Evolutionary conservation across 2,329 filamentous ascomycete genomes (phyloP), one percentile per base, ranked within the genome.

Genomic region (Botryotinia globosa): DNA sequence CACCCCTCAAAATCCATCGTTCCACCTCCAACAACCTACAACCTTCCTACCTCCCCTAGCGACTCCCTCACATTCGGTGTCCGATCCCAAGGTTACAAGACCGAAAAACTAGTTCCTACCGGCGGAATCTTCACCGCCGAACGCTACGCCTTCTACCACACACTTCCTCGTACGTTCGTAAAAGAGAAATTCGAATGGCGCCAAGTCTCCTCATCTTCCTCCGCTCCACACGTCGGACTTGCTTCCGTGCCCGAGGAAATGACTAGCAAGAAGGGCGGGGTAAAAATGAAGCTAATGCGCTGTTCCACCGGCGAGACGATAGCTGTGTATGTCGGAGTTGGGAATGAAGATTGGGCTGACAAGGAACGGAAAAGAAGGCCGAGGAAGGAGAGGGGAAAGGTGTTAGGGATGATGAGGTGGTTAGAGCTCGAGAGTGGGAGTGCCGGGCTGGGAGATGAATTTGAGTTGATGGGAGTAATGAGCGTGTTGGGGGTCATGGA

Each of bases 151-250:
- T 78, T 79, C 65, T 75, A 71, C 44, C 74, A 78, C 59, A 78
- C 77, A 3, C 65, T 77, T 1, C 75, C 75, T 1, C 66, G 69
- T 20, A 75, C 73, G 6, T 72, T 73, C 39, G 68, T 74, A 0
- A 74, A 76, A 45, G 77, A 78, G 58, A 69, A 73, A 22, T 79
- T 79, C 63, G 77, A 79, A 64, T 79, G 78, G 78, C 72, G 75
- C 22, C 70, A 72, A 56, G 73, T 71, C 10, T 71, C 65, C 20
- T 69, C 71, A 4, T 59, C 59, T 22, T 37, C 61, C 20, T 64
- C 42, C 6, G 20, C 29, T 4, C 44, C 56, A 25, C 29, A 42
- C 10, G 44, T 71, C 14, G 59, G 59, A 2, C 22, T 65, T 10
- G 51, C 69, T 16, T 22, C 44, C 14, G 37, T 71, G 9, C 67